These are phyloP conservation scores for Drechslerella stenobrocha DNA, from an alignment of 2,329 filamentous ascomycete genomes.

Conservation along the genomic window DNA sequence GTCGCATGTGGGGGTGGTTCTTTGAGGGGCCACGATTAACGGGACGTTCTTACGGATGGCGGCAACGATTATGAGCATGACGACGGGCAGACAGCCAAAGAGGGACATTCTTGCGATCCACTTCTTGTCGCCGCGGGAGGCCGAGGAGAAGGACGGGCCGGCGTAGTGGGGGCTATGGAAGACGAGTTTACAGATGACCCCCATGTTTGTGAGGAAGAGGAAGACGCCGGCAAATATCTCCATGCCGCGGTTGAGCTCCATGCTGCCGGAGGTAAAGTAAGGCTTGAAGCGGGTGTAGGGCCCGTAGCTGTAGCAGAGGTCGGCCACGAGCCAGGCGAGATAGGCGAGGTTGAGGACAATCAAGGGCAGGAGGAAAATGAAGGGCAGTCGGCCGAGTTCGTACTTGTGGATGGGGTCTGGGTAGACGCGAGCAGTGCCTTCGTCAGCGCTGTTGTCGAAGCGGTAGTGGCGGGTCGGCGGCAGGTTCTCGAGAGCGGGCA, in stretches of 20 bases:
- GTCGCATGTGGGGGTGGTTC: slow-evolving; percentile 23
- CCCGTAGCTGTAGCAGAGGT: slow-evolving; percentile 41
- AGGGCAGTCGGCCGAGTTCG: slow-evolving; percentile 19
- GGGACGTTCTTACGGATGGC: slow-evolving; percentile 30
- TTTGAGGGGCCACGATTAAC: slow-evolving; percentile 2
- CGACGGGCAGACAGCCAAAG: slow-evolving; percentile 27
- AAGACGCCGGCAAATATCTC: slow-evolving; percentile 45
- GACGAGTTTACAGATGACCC: slow-evolving; percentile 35
- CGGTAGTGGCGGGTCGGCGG: slow-evolving; percentile 38
- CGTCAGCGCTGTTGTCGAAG: slow-evolving; percentile 26
- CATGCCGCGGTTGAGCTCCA: slow-evolving; percentile 40
- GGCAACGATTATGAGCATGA: slow-evolving; percentile 43
- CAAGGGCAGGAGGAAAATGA: slow-evolving; percentile 24
- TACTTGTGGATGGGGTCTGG: slow-evolving; percentile 37
- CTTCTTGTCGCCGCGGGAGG: slow-evolving; percentile 42
- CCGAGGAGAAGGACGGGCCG: slow-evolving; percentile 32
- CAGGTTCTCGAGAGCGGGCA: slow-evolving; percentile 33
- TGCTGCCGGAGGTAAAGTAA: slow-evolving; percentile 25
- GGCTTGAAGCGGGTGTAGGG: slow-evolving; percentile 40
- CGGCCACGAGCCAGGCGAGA: slow-evolving; percentile 38
- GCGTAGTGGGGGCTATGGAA: slow-evolving; percentile 33
- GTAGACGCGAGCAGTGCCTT: slow-evolving; percentile 42
- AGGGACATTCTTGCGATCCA: slow-evolving; percentile 41
- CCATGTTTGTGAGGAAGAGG: slow-evolving; percentile 45
- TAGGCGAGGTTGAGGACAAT: slow-evolving; percentile 40